phyloP scores from a whole-genome alignment of 176 grass and related monocot genomes.

The Bolboschoenus planiculmis region DNA sequence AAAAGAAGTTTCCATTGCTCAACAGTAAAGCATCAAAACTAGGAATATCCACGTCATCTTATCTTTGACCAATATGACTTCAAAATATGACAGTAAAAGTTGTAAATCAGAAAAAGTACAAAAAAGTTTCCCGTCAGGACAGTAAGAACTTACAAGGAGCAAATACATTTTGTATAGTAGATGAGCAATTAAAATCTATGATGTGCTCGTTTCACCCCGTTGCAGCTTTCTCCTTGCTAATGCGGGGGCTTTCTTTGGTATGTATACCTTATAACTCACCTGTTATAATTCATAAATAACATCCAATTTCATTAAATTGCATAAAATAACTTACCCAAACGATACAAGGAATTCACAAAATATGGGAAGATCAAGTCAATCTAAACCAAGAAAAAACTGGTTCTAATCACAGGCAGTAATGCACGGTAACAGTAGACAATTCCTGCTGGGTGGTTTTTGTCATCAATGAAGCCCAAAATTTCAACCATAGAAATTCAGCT shows the following conservation, averaged over 20 bases:
- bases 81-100: neutral
- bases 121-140: neutral
- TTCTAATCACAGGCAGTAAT: neutral
- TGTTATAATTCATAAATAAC: slow-evolving; percentile 33
- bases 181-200: neutral
- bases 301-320: neutral
- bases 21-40: neutral
- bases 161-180: neutral
- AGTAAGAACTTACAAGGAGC: neutral
- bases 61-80: neutral
- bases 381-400: neutral
- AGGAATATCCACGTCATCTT: neutral
- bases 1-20: neutral
- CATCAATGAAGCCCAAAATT: neutral
- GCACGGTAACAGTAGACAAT: neutral
- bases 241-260: slow-evolving; percentile 59
- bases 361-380: neutral
- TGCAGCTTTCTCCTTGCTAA: slow-evolving; percentile 74
- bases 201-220: slow-evolving; percentile 13
- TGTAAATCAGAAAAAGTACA: neutral
- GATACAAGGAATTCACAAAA: neutral
- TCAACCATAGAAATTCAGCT: neutral
- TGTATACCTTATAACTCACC: slow-evolving; percentile 98
- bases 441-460: neutral
- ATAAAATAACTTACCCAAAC: neutral